These are phyloP conservation scores for Xylaria sp. DNA, from an alignment of 2,329 filamentous ascomycete genomes.

Conservation along the genomic window DNA sequence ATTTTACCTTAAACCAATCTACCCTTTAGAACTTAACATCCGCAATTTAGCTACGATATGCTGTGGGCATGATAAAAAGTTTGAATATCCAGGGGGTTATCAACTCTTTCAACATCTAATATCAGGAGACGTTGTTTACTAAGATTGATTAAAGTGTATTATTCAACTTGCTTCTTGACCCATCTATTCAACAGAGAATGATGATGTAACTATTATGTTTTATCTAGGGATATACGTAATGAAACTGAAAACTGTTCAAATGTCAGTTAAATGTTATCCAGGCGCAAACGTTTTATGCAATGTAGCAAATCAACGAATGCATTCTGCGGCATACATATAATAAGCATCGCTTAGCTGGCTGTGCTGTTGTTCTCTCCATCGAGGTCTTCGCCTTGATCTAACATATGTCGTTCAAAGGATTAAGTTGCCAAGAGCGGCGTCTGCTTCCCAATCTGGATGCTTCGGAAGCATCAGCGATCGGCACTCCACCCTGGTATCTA, in stretches of 20 bases:
- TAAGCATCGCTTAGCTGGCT: not conserved
- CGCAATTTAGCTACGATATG: too few relatives aligned
- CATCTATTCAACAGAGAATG: not conserved
- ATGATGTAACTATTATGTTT: not conserved
- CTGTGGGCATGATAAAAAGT: not conserved
- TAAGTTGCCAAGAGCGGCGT: slow-evolving; percentile 4
- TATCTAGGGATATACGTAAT: not conserved
- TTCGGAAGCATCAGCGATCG: slow-evolving; percentile 26
- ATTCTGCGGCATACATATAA: not conserved
- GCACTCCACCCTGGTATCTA: slow-evolving; percentile 15
- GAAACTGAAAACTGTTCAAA: not conserved
- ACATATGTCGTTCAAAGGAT: not conserved
- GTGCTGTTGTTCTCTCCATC: not conserved
- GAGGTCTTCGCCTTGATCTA: not conserved
- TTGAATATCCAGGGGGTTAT: not conserved
- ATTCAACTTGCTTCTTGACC: too few relatives aligned
- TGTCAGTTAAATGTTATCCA: not conserved
- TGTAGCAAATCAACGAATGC: not conserved
- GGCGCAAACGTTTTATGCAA: not conserved
- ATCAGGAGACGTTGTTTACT: not conserved
- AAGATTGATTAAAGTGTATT: not conserved
- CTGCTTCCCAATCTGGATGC: slow-evolving; percentile 21
- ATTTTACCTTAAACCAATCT: not conserved
- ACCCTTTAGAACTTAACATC: not conserved
- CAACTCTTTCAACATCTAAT: not conserved